phyloP scores from a whole-genome alignment of 169 alveolate genomes.

The Perkinsus olseni region DNA sequence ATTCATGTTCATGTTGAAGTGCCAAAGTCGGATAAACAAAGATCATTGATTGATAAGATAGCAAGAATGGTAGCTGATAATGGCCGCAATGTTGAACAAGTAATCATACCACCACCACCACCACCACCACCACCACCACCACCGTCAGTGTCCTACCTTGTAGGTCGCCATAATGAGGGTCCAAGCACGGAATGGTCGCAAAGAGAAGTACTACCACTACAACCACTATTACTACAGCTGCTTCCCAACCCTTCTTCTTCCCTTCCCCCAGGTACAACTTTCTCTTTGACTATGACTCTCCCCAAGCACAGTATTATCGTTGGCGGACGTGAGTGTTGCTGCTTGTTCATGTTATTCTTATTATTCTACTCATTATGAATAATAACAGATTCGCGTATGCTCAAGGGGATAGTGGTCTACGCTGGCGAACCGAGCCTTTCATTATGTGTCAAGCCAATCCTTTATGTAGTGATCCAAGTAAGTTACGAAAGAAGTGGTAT shows the following conservation, averaged over 20 bases:
- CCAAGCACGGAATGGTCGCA: neutral
- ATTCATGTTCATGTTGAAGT: neutral
- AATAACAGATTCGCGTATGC: neutral
- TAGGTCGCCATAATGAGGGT: neutral
- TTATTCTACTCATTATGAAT: neutral
- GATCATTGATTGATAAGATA: neutral
- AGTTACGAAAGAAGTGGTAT: neutral
- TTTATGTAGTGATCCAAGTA: neutral
- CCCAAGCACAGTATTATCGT: neutral
- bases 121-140: neutral
- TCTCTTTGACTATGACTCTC: neutral
- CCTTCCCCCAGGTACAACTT: neutral
- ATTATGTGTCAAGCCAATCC: neutral
- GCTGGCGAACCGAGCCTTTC: neutral
- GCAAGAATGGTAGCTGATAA: neutral
- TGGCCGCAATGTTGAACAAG: neutral
- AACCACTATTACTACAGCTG: too few relatives aligned
- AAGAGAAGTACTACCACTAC: neutral
- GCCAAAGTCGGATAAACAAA: neutral
- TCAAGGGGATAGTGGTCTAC: neutral
- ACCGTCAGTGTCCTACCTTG: neutral
- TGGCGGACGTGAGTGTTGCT: neutral
- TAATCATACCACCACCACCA: neutral
- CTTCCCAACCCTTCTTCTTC: too few relatives aligned
- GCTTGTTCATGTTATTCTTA: neutral